A percentile compares a stretch with the other conserved stretches of the same genome.
phyloP scores from a whole-genome alignment of 2,329 filamentous ascomycete genomes.

The Aquanectria penicillioides region DNA sequence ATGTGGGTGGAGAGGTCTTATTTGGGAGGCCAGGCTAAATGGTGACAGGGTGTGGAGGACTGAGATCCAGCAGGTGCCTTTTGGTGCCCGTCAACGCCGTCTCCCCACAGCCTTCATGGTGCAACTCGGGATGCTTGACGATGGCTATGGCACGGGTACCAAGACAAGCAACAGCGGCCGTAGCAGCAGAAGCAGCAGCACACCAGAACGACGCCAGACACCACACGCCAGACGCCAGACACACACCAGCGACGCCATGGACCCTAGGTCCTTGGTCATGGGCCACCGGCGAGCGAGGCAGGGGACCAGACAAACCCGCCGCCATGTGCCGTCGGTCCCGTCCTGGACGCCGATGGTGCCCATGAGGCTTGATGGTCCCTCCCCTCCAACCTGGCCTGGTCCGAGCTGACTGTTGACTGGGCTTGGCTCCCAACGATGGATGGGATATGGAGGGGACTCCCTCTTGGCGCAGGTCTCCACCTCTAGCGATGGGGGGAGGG shows the following conservation, averaged over 20 bases:
- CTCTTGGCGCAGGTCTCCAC: constrained; percentile 37
- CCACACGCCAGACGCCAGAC: constrained; percentile 1
- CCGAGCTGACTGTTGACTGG: constrained; percentile 17
- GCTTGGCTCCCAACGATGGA: constrained; percentile 32
- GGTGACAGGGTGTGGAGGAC: constrained; percentile 38
- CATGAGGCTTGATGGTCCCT: constrained; percentile 19
- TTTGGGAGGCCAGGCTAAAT: constrained; percentile 39
- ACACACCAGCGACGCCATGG: constrained; percentile 8
- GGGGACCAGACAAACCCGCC: constrained; percentile 14
- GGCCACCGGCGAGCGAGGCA: constrained; percentile 15
- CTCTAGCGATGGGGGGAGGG: constrained; percentile 29
- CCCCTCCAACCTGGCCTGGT: constrained; percentile 16
- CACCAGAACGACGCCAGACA: background rate
- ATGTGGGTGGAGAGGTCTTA: constrained; percentile 46
- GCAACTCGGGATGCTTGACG: constrained; percentile 26
- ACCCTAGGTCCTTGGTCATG: constrained; percentile 33
- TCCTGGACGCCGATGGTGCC: constrained; percentile 25
- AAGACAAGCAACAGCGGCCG: no score
- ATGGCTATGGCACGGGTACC: constrained; percentile 11
- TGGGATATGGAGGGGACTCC: constrained; percentile 31
- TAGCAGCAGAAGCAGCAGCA: no score
- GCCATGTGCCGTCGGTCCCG: constrained; percentile 39
- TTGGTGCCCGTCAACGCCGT: constrained; percentile 35
- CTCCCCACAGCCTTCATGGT: constrained; percentile 41
- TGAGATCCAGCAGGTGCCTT: constrained; percentile 38